Conservation (phyloP, 129 eudicot species). For the Lactuca sativa region DNA sequence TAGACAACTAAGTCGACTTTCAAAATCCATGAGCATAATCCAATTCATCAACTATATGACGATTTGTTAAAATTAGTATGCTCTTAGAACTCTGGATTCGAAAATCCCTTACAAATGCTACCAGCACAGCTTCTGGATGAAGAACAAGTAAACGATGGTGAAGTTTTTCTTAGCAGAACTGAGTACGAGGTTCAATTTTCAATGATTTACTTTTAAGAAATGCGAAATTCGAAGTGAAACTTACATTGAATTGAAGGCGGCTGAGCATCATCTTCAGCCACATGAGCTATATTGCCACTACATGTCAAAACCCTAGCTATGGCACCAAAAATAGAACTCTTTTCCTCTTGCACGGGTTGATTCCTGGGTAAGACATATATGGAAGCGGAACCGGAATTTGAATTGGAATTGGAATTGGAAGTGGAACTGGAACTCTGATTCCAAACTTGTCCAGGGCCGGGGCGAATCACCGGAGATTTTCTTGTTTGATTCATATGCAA, state of each 20-base stretch:
- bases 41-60: background rate
- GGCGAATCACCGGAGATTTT: constrained; percentile 38
- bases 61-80: background rate
- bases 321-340: constrained; percentile 16
- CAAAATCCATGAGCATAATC: constrained; percentile 10
- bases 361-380: constrained; percentile 3
- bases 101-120: background rate
- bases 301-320: constrained; percentile 36
- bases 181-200: background rate
- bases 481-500: constrained; percentile 48
- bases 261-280: constrained; percentile 5
- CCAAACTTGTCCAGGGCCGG: constrained; percentile 41
- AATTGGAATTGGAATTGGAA: constrained; percentile 27
- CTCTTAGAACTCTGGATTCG: constrained; percentile 14
- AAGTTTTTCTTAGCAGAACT: background rate
- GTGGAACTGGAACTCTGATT: constrained; percentile 33
- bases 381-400: constrained; percentile 25
- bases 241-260: constrained; percentile 27
- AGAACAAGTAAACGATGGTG: background rate
- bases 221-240: constrained; percentile 1
- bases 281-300: constrained; percentile 9
- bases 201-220: background rate
- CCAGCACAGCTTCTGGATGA: background rate
- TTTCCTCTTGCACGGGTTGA: constrained; percentile 13
- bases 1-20: constrained; percentile 18